phyloP scores from a whole-genome alignment of 176 grass and related monocot genomes.

The Hyparrhenia diplandra region DNA sequence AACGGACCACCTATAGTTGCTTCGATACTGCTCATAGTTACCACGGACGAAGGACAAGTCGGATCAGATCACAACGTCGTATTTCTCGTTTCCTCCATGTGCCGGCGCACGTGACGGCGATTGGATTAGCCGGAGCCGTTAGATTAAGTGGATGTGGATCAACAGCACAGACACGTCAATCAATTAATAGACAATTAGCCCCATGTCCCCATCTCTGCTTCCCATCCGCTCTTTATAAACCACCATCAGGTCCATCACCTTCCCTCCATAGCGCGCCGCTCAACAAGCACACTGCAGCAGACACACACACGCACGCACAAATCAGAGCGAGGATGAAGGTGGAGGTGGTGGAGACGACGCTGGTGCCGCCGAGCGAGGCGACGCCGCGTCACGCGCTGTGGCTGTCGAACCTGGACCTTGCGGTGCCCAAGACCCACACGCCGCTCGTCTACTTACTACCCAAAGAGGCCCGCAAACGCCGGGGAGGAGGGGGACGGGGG shows the following conservation, averaged over 20 bases:
- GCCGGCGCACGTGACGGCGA: not conserved
- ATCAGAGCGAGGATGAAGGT: slow-evolving; percentile 38
- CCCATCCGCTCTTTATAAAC: not conserved
- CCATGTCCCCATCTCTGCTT: not conserved
- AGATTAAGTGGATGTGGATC: not conserved
- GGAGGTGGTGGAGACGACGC: slow-evolving; percentile 52
- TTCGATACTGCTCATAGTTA: no score
- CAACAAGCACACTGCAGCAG: not conserved
- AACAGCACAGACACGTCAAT: not conserved
- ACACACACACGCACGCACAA: not conserved
- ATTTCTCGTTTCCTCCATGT: not conserved
- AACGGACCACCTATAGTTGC: no score
- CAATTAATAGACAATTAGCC: not conserved
- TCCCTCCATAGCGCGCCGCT: not conserved
- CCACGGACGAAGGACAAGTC: no score
- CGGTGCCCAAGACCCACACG: slow-evolving; percentile 49
- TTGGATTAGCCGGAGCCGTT: no score
- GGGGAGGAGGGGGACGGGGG: not conserved
- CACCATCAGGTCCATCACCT: no score
- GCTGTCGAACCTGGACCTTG: slow-evolving; percentile 70
- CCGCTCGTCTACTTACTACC: slow-evolving; percentile 68
- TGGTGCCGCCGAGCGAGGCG: slow-evolving; percentile 52
- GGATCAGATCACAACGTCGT: not conserved
- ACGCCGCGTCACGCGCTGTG: slow-evolving; percentile 47
- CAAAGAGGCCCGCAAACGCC: not conserved